Base-by-base conservation (phyloP, 306 rosid species). In the Abrus precatorius region DNA sequence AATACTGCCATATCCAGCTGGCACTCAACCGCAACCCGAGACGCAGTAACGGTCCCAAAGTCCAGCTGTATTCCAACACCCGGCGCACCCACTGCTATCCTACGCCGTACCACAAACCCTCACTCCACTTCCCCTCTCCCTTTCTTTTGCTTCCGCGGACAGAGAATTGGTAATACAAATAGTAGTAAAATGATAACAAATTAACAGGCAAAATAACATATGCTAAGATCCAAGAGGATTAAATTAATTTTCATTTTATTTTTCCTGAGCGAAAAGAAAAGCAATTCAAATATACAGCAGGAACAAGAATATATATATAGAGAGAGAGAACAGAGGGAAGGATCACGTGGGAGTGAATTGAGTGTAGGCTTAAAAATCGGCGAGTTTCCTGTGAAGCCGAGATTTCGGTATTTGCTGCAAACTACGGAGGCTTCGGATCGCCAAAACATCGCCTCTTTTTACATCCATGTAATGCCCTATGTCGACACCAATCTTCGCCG, bases 301-400 rank as follows among this genome's bases (percentile, higher is more conserved):
- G 81, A 80, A 79, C 76, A 71, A 77, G 68, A 79, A 87, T 87
- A 72, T 20, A 38, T 71, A 82, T 20, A n/a, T n/a, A n/a, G n/a
- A 78, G 64, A 67, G 64, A 45, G 12, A 64, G 27, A n/a, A 12
- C 4, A 4, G 56, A 32, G 28, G 12, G 7, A 38, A 40, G 32
- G 20, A 48, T 14, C 66, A 66, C 49, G 85, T 27, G 73, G 56
- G 1, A 13, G 30, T n/a, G 53, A 40, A 61, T n/a, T 14, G 41
- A 1, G 11, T 33, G 72, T 68, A 62, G 41, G 83, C 82, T 77
- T 80, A 93, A 72, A 90, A 96, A 77, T 92, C 93, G 85, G 97
- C 97, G 76, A 88, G 57, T 89, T 96, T 96, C 66, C 99, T 33
- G 86, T 90, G 87, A 10, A 74, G 49, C 53, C 88, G 94, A 64